Evolutionary conservation across 108 stramenopile genomes (phyloP).

Genomic region (Cyclostephanos invisitatus): DNA sequence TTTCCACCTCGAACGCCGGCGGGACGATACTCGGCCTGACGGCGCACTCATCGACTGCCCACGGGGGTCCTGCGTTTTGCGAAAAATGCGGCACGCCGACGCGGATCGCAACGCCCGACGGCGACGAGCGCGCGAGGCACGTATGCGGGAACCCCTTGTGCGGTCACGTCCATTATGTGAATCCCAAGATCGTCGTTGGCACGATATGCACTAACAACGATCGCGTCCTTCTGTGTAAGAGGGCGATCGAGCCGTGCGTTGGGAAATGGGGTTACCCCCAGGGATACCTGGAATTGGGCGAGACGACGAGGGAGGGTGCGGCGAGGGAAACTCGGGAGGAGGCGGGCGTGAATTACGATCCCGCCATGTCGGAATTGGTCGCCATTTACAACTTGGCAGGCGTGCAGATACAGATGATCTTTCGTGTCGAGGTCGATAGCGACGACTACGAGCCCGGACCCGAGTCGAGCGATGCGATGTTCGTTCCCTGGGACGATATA

Average conservation of each 20-base stretch:
- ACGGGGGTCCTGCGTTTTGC: conserved; percentile 29
- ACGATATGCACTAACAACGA: conserved; percentile 35
- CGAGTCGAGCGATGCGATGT: conserved; percentile 50
- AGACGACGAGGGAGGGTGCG: conserved; percentile 46
- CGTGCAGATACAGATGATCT: conserved; percentile 45
- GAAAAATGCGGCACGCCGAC: conserved; percentile 45
- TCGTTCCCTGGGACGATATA: conserved; percentile 44
- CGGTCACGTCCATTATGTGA: conserved; percentile 34
- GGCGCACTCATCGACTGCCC: background rate
- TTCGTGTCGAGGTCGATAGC: conserved; percentile 38
- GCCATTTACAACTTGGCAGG: conserved; percentile 50
- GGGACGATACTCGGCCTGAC: background rate
- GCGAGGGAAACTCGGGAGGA: conserved; percentile 49
- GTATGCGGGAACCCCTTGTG: conserved; percentile 30
- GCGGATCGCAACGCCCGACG: conserved; percentile 28
- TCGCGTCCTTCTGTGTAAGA: conserved; percentile 41
- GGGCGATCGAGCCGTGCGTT: conserved; percentile 48
- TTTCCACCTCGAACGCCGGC: background rate
- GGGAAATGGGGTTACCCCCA: conserved; percentile 54
- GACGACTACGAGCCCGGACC: conserved; percentile 35
- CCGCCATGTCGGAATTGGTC: conserved; percentile 28
- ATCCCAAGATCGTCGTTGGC: conserved; percentile 43
- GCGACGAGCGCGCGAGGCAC: conserved; percentile 46
- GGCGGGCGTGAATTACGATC: conserved; percentile 43
- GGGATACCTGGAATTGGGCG: conserved; percentile 46